Percentiles rank a stretch among this genome's conserved stretches.
Conservation (phyloP, 306 rosid genomes). For the Crotalaria pallida region DNA sequence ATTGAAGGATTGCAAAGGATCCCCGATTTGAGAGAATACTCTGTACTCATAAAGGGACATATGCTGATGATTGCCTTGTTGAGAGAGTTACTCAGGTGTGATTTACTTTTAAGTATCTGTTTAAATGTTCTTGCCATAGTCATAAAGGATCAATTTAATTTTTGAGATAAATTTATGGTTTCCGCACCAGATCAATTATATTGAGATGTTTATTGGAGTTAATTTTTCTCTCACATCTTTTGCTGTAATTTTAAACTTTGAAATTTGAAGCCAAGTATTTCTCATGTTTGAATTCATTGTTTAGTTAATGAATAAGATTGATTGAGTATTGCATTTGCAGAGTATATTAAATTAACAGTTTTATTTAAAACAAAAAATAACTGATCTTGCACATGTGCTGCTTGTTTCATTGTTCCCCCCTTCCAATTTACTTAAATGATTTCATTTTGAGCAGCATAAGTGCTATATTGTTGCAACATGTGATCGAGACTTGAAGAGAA, state of each 20-base stretch:
- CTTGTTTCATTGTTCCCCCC: not conserved
- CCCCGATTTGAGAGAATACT: conserved; percentile 84
- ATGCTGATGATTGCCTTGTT: conserved; percentile 91
- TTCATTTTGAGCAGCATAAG: conserved; percentile 57
- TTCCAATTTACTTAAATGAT: not conserved
- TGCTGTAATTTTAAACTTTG: not conserved
- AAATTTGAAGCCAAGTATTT: not conserved
- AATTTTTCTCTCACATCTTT: not conserved
- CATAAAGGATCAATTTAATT: not conserved
- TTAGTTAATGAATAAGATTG: not conserved
- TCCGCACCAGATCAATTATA: not conserved
- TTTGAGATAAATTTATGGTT: not conserved
- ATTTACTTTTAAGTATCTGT: not conserved
- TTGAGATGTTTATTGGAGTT: not conserved
- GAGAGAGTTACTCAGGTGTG: conserved; percentile 77
- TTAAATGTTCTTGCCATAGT: not conserved
- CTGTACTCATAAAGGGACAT: conserved; percentile 83
- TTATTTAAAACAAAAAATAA: not conserved
- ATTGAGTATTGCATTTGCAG: not conserved
- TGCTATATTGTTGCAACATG: conserved; percentile 95
- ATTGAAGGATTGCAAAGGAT: conserved; percentile 84
- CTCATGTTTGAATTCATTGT: not conserved
- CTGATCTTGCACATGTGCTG: not conserved
- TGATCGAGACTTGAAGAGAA: conserved; percentile 88
- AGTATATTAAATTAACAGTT: not conserved